Percentiles rank a stretch among this genome's conserved stretches.
These are phyloP conservation scores for Bipolaris zeicola DNA, from an alignment of 2,329 filamentous ascomycete species.

Conservation along the genomic window DNA sequence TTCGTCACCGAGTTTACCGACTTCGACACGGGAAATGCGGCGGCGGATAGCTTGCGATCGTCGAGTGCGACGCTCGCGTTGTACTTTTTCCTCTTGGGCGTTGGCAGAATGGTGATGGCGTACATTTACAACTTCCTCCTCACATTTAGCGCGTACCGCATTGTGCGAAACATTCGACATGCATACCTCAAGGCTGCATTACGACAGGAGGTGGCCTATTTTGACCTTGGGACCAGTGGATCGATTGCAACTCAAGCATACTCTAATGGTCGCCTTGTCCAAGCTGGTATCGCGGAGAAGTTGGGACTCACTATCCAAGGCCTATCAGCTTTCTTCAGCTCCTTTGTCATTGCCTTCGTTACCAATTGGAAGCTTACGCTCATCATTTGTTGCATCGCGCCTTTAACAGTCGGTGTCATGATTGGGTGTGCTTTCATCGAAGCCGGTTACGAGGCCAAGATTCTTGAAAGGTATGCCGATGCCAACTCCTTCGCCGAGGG, in stretches of 20 bases:
- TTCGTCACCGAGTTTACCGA: slow-evolving; percentile 18
- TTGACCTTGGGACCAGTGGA: slow-evolving; percentile 22
- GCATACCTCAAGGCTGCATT: slow-evolving; percentile 16
- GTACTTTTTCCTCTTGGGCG: slow-evolving; percentile 19
- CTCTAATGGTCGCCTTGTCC: neutral
- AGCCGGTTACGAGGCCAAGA: slow-evolving; percentile 13
- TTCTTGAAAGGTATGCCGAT: slow-evolving; percentile 1
- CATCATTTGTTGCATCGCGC: slow-evolving; percentile 55
- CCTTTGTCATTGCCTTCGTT: slow-evolving; percentile 90
- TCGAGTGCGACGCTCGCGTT: slow-evolving; percentile 9
- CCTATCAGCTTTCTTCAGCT: slow-evolving; percentile 66
- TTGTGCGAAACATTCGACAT: slow-evolving; percentile 17
- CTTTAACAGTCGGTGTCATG: slow-evolving; percentile 35
- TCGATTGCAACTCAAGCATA: slow-evolving; percentile 22
- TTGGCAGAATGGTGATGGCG: slow-evolving; percentile 12
- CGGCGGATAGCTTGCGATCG: slow-evolving; percentile 1
- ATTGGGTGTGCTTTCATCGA: slow-evolving; percentile 27
- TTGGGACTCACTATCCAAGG: slow-evolving; percentile 51
- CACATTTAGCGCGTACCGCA: slow-evolving; percentile 16
- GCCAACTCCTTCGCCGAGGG: slow-evolving; percentile 15
- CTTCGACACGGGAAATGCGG: slow-evolving; percentile 11
- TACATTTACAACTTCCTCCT: slow-evolving; percentile 21
- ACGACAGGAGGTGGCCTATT: slow-evolving; percentile 39
- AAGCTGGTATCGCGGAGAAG: slow-evolving; percentile 30
- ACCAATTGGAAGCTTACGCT: slow-evolving; percentile 91